phyloP scores from a whole-genome alignment of 805 yeast species.

The Wickerhamomyces strasburgensis region DNA sequence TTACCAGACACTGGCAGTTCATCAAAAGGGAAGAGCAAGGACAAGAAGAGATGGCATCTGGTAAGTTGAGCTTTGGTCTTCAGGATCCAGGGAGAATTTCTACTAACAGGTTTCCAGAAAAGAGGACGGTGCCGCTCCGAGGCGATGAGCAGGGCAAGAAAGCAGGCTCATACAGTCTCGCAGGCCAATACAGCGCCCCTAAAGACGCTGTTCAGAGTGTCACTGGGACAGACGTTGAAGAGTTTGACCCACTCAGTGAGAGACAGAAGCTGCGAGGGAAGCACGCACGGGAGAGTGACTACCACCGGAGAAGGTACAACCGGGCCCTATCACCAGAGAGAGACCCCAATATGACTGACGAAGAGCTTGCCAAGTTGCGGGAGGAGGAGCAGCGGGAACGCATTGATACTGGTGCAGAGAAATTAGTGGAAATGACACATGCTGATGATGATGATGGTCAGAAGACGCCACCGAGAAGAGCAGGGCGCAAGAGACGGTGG shows the following conservation, averaged over 20 bases:
- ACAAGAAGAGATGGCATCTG: too few species aligned
- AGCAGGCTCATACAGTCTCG: constrained; percentile 24
- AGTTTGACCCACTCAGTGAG: constrained; percentile 27
- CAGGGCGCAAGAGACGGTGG: constrained; percentile 22
- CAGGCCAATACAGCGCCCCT: constrained; percentile 38
- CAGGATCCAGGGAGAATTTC: too few species aligned
- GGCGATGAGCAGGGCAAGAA: too few species aligned
- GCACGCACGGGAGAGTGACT: constrained; percentile 39
- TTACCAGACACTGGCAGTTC: too few species aligned
- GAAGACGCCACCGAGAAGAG: constrained; percentile 26
- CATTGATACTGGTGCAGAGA: constrained; percentile 1
- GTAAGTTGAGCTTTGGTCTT: too few species aligned
- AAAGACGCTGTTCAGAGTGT: constrained; percentile 25
- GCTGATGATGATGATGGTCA: constrained; percentile 14
- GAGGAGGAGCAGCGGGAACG: constrained; percentile 29
- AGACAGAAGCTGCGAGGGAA: constrained; percentile 25
- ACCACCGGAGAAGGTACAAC: constrained; percentile 38
- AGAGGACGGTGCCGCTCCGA: too few species aligned
- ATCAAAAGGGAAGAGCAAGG: too few species aligned
- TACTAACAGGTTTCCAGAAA: too few species aligned
- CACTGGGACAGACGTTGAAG: constrained; percentile 12
- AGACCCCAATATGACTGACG: constrained; percentile 33
- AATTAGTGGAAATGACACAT: not conserved
- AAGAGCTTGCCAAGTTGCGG: constrained; percentile 37
- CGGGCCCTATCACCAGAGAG: constrained; percentile 27